phyloP scores from a whole-genome alignment of 192 early-diverging fungal species.

The Chytriomyces confervae region DNA sequence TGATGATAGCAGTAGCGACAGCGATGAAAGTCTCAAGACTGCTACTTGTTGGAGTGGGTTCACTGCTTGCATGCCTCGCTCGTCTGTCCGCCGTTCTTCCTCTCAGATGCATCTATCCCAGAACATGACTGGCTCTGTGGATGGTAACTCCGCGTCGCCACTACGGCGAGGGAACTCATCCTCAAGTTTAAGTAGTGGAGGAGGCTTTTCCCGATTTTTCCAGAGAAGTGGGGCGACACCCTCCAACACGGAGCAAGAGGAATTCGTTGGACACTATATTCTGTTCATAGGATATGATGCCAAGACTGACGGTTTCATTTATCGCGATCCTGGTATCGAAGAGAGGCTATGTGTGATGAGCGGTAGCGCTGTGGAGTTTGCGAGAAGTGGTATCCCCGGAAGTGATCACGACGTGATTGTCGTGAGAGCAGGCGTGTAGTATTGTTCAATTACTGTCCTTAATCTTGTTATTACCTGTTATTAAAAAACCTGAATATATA shows the following conservation, averaged over 20 bases:
- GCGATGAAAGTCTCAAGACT: background rate
- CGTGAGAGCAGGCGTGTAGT: constrained; percentile 28
- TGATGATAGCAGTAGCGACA: background rate
- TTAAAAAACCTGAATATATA: too few species aligned
- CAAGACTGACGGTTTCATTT: constrained; percentile 77
- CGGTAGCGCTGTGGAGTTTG: constrained; percentile 67
- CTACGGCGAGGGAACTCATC: background rate
- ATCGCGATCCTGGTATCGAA: constrained; percentile 80
- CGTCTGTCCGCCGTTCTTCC: background rate
- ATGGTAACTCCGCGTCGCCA: too few species aligned
- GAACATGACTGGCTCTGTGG: too few species aligned
- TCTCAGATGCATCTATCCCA: background rate
- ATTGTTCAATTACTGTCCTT: background rate
- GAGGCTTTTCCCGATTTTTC: constrained; percentile 6
- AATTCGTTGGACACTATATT: constrained; percentile 85
- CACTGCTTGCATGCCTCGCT: background rate
- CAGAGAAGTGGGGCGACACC: constrained; percentile 14
- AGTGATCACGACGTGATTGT: constrained; percentile 82
- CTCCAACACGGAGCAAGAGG: constrained; percentile 34
- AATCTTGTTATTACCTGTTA: too few species aligned
- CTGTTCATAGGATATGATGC: constrained; percentile 86
- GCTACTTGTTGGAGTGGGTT: background rate
- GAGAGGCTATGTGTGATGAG: constrained; percentile 76
- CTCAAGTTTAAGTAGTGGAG: background rate
- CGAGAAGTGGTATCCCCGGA: constrained; percentile 59